These are phyloP conservation scores for Scheffersomyces stambukii DNA, from an alignment of 1,139 yeast genomes.

Conservation along the genomic window DNA sequence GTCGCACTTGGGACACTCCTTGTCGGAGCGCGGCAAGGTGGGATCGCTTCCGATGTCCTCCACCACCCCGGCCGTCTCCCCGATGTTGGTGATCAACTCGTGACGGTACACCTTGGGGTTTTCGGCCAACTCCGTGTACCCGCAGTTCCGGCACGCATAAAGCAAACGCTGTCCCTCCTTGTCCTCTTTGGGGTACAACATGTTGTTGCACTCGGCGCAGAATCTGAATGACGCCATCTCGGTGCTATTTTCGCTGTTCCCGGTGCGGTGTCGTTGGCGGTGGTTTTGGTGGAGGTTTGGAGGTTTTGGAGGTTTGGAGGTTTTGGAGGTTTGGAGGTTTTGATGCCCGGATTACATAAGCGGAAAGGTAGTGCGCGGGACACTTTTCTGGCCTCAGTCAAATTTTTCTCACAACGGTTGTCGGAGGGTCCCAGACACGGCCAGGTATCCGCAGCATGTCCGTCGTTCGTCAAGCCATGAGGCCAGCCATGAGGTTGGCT, in stretches of 20 bases:
- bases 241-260: not conserved
- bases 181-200: slow-evolving; percentile 98
- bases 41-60: slow-evolving; percentile 97
- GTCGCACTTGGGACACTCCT: slow-evolving; percentile 87
- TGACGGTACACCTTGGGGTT: slow-evolving; percentile 88
- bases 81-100: slow-evolving; percentile 83
- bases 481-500: slow-evolving; percentile 33
- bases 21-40: slow-evolving; percentile 89
- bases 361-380: no score
- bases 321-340: no score
- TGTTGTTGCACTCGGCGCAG: slow-evolving; percentile 93
- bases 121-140: slow-evolving; percentile 89
- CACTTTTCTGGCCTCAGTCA: no score
- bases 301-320: no score
- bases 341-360: no score
- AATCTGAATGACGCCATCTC: slow-evolving; percentile 93
- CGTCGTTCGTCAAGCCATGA: slow-evolving; percentile 35
- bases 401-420: no score
- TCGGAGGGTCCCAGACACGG: no score
- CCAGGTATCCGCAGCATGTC: slow-evolving; percentile 7
- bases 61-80: slow-evolving; percentile 97
- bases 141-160: slow-evolving; percentile 93
- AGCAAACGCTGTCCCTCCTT: slow-evolving; percentile 66
- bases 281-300: no score
- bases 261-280: no score